Percentiles rank a stretch among this genome's conserved stretches.
Conservation (phyloP, 352 stramenopile genomes). For the Peronospora tabacina region DNA sequence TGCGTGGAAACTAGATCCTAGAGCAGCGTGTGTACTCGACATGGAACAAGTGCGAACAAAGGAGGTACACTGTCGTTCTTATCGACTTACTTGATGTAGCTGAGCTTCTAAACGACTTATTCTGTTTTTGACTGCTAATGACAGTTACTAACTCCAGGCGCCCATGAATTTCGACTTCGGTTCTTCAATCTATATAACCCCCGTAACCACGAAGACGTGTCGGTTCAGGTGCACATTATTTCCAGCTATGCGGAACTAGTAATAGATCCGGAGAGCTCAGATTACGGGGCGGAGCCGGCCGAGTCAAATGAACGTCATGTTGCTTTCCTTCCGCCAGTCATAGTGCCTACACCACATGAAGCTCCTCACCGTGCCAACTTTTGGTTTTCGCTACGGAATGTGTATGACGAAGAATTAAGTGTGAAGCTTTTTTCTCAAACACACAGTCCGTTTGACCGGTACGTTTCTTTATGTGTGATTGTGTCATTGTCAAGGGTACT, state of each 20-base stretch:
- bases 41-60: slow-evolving; percentile 61
- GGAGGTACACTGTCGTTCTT: slow-evolving; percentile 33
- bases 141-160: slow-evolving; percentile 43
- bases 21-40: slow-evolving; percentile 41
- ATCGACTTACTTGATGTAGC: neutral
- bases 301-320: slow-evolving; percentile 36
- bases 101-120: slow-evolving; percentile 7
- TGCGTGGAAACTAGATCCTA: slow-evolving; percentile 48
- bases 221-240: slow-evolving; percentile 65
- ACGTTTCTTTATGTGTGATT: slow-evolving; percentile 8
- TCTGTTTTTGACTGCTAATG: slow-evolving; percentile 2
- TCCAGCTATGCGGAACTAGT: slow-evolving; percentile 78
- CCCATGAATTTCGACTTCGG: slow-evolving; percentile 50
- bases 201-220: slow-evolving; percentile 63
- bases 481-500: slow-evolving; percentile 1
- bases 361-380: slow-evolving; percentile 55
- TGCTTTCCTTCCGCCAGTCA: slow-evolving; percentile 66
- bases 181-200: slow-evolving; percentile 79
- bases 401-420: slow-evolving; percentile 79
- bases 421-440: slow-evolving; percentile 51
- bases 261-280: slow-evolving; percentile 68
- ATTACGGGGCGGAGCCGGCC: slow-evolving; percentile 23
- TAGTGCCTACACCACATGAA: slow-evolving; percentile 54
- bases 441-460: slow-evolving; percentile 42
- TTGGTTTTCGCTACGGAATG: slow-evolving; percentile 80